Percentiles rank a stretch among this genome's conserved stretches.
phyloP scores from a whole-genome alignment of 2,329 filamentous ascomycete genomes.

The Cladosporium sp. region DNA sequence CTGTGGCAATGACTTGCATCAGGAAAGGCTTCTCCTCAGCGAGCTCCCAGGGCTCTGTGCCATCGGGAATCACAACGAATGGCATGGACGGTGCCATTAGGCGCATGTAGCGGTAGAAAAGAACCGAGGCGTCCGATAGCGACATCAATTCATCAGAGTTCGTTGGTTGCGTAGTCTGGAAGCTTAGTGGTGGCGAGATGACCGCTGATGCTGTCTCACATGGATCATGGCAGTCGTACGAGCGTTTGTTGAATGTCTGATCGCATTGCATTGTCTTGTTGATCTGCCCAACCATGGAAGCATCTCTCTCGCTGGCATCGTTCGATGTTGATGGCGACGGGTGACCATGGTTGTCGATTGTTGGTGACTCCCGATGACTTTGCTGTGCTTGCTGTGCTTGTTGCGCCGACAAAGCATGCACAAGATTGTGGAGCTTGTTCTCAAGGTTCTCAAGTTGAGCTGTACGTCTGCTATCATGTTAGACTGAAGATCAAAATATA shows the following conservation, averaged over 20 bases:
- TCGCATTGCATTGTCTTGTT: neutral
- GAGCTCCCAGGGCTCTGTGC: constrained; percentile 27
- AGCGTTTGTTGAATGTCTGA: neutral
- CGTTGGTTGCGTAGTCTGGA: neutral
- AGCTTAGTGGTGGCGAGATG: neutral
- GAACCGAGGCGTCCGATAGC: constrained; percentile 29
- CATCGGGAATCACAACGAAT: constrained; percentile 29
- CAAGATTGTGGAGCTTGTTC: constrained; percentile 36
- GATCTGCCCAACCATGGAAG: neutral
- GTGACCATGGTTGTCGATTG: neutral
- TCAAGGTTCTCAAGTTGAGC: constrained; percentile 38
- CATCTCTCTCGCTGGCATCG: neutral
- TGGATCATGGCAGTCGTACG: neutral
- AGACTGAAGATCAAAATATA: neutral
- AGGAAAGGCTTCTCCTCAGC: constrained; percentile 31
- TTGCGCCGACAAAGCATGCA: constrained; percentile 32
- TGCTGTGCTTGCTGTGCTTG: constrained; percentile 23
- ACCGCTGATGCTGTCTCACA: neutral
- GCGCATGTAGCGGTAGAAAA: constrained; percentile 31
- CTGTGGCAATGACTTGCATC: constrained; percentile 32
- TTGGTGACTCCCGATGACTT: neutral
- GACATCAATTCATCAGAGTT: constrained; percentile 7
- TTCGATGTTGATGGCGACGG: constrained; percentile 14
- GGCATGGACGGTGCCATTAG: constrained; percentile 31
- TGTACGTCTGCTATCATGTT: constrained; percentile 28